Evolutionary conservation across 208 protist species (phyloP).

Genomic region (Wallacemonas collosoma): DNA sequence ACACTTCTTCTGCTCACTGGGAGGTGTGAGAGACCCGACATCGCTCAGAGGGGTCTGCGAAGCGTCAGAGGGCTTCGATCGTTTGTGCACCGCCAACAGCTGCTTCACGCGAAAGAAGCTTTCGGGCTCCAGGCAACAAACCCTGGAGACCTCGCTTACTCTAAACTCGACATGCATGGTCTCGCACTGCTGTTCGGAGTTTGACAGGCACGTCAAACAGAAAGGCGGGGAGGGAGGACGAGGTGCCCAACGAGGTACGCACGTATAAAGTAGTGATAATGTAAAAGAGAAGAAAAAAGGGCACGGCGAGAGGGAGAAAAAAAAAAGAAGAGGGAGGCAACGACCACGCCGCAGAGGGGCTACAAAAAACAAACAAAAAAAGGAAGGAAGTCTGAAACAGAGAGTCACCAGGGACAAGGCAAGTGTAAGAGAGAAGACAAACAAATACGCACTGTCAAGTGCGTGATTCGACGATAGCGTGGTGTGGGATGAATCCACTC

Average conservation of each 20-base stretch:
- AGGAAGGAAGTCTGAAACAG: not conserved
- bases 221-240: too few species aligned
- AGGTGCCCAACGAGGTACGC: too few species aligned
- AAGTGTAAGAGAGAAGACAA: too few species aligned
- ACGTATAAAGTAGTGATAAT: too few species aligned
- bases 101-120: constrained; percentile 85
- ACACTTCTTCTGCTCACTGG: constrained; percentile 1
- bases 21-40: not conserved
- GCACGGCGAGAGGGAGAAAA: constrained; percentile 5
- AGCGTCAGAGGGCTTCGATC: not conserved
- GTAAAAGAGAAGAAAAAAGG: too few species aligned
- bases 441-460: too few species aligned
- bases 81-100: constrained; percentile 26
- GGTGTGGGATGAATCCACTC: too few species aligned
- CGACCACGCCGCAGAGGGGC: not conserved
- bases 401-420: too few species aligned
- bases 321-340: not conserved
- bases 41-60: not conserved
- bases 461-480: too few species aligned
- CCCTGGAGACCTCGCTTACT: constrained; percentile 49
- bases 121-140: constrained; percentile 66
- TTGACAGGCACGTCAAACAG: too few species aligned
- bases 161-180: constrained; percentile 86
- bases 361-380: not conserved
- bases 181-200: not conserved